Evolutionary conservation across 1,284 basidiomycete genomes (phyloP), one percentile per base, ranked within the genome.

Genomic region (Exobasidium cylindrosporum): DNA sequence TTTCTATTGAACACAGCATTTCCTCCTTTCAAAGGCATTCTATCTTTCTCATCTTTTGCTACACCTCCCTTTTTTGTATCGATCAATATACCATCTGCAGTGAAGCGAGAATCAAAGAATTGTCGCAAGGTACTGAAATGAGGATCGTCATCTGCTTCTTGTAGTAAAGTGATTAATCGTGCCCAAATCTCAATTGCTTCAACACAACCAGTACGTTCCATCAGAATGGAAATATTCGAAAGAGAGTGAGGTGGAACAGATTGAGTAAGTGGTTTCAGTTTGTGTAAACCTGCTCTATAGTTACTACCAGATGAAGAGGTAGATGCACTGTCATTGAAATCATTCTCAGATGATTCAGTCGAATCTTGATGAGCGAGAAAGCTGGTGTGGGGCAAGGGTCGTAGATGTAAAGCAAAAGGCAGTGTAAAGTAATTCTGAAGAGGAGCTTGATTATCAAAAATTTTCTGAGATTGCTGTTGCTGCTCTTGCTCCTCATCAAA

Each of bases 51-150:
- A 50, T 40, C 35, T 40, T 40, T 17, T 17, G 35, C 35, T 14
- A 4, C 14, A 21, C 21, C n/a, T 28, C 26, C 47, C 30, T 55
- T 55, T 21, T 50, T 50, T 7, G 47, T 50, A 7, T 61, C 61
- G 0, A 65, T 43, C n/a, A 68, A 50, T 14, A 46, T 55, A 21
- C 65, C 66, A 3, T 68, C 55, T 1, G 57, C 21, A 11, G 60
- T 54, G 23, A 65, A 67, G 3, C 76, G 68, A 13, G 76, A 66
- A 50, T 78, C 74, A 61, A 78, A 77, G 58, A 78, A 78, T 0
- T 64, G 65, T 26, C 74, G 67, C 49, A 78, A 58, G 5, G 64
- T 66, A 7, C 66, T 58, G 31, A 78, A 78, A 29, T 69, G 64
- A 1, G 74, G 72, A 30, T 73, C 68, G 3, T 66, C 61, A 57